phyloP scores from a whole-genome alignment of 768 basidiomycete genomes.

The Podaxis sp. region DNA sequence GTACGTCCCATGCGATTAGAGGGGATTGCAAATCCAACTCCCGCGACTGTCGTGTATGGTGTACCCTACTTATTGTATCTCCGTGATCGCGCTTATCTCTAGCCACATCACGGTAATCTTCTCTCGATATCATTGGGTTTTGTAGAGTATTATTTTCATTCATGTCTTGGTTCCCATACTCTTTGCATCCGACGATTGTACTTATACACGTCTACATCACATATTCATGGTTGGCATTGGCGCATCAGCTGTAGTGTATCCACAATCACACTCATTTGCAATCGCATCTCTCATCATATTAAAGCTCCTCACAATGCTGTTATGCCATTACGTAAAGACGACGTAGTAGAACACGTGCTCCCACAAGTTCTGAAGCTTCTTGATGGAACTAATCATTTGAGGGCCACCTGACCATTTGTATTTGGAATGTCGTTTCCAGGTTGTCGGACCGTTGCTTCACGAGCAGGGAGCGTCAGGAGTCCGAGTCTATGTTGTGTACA shows the following conservation, averaged over 20 bases:
- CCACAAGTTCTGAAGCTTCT: background rate
- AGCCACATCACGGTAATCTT: background rate
- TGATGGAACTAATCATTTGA: background rate
- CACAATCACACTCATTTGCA: background rate
- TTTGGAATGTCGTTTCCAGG: background rate
- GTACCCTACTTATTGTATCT: conserved; percentile 9
- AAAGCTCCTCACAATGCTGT: background rate
- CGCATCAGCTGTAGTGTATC: background rate
- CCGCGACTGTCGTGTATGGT: conserved; percentile 2
- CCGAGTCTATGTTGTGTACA: background rate
- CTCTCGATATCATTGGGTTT: background rate
- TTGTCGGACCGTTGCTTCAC: background rate
- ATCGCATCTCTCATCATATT: background rate
- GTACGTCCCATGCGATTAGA: conserved; percentile 11
- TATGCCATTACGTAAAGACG: background rate
- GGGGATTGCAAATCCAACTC: background rate
- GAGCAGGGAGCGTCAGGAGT: background rate
- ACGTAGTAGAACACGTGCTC: background rate
- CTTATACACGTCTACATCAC: background rate
- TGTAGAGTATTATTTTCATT: conserved; percentile 8
- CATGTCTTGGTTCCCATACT: background rate
- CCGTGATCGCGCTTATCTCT: conserved; percentile 2
- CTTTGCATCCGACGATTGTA: background rate
- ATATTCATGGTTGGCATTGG: background rate
- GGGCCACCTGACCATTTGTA: background rate